Base-by-base conservation (phyloP, 2,329 filamentous ascomycete species). In the Claviceps spartinae region DNA sequence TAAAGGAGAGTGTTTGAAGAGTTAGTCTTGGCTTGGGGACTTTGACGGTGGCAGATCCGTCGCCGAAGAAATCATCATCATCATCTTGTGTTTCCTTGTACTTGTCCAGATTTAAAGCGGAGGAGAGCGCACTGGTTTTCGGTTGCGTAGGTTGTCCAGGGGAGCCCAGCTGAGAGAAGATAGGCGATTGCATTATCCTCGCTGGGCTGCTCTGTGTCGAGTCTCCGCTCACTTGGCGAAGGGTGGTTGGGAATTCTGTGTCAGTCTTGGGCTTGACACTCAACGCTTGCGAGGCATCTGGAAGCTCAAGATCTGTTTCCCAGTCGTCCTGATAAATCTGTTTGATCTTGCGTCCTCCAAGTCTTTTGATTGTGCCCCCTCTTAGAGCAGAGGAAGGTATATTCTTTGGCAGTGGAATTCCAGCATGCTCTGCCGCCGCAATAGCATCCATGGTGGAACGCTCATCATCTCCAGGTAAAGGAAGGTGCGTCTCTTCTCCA, bases 361-460 rank as follows among this genome's bases (percentile, higher is more conserved):
- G 75, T 59, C 90, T 78, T 71, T 94, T 95, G 63, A 97, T 97
- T 9, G 89, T 91, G 50, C 93, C 93, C 50, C 91, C 91, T 65
- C 93, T 79, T 43, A 98, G 73, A 34, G 93, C 93, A 20, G 91
- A 95, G 34, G 86, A 81, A 1, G 91, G 89, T 36, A 97, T 82
- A 63, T 90, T 90, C 49, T 80, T 74, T 30, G 93, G 93, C 52
- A 97, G 81, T 6, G 93, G 91, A 57, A 98, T 95, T 59, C 93
- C 93, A 26, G 89, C 90, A 64, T 82, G 83, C 62, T 88, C 86
- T 37, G 90, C 91, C 6, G 88, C 86, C 24, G 86, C 81, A 61
- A 98, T 91, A 54, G 93, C 90, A 63, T 94, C 86, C 59, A 83
- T 72, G 9, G 86, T 94, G 1, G 88, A 88, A 56, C 81, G 78